Evolutionary conservation across 371 early-diverging fungal species (phyloP).

Genomic region (Mucor ambiguus): DNA sequence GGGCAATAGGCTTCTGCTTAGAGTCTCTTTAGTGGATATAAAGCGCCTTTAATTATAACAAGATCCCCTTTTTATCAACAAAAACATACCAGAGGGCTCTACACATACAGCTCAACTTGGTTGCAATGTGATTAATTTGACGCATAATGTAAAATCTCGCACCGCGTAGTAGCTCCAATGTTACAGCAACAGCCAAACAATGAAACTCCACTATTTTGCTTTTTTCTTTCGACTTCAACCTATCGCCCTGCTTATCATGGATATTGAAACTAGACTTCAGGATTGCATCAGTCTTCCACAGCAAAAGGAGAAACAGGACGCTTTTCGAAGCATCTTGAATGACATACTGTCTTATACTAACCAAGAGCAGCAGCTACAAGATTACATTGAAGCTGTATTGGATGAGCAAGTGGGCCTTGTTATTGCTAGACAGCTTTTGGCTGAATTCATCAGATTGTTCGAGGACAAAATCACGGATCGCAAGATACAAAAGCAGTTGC

Average conservation of each 20-base stretch:
- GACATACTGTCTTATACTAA: conserved; percentile 30
- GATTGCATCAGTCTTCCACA: conserved; percentile 37
- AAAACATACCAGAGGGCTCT: background rate
- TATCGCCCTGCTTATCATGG: conserved; percentile 21
- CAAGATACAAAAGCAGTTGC: conserved; percentile 53
- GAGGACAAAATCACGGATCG: conserved; percentile 39
- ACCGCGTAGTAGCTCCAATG: background rate
- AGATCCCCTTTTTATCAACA: too few species aligned
- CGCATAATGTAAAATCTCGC: background rate
- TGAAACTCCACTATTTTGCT: conserved; percentile 2
- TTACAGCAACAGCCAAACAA: background rate
- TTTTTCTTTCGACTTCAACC: background rate
- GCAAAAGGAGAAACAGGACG: conserved; percentile 48
- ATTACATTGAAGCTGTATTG: conserved; percentile 62
- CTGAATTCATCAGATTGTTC: conserved; percentile 59
- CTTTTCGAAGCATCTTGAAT: conserved; percentile 32
- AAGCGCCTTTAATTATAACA: too few species aligned
- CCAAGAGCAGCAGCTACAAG: conserved; percentile 35
- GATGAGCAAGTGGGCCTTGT: conserved; percentile 80
- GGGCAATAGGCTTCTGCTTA: too few species aligned
- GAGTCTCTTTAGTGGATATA: too few species aligned
- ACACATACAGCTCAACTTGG: too few species aligned
- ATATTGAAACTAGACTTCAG: conserved; percentile 30
- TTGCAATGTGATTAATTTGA: background rate
- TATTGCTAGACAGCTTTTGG: conserved; percentile 71